These are phyloP conservation scores for Metarhizium rileyi DNA, from an alignment of 2,329 filamentous ascomycete genomes.

Conservation along the genomic window DNA sequence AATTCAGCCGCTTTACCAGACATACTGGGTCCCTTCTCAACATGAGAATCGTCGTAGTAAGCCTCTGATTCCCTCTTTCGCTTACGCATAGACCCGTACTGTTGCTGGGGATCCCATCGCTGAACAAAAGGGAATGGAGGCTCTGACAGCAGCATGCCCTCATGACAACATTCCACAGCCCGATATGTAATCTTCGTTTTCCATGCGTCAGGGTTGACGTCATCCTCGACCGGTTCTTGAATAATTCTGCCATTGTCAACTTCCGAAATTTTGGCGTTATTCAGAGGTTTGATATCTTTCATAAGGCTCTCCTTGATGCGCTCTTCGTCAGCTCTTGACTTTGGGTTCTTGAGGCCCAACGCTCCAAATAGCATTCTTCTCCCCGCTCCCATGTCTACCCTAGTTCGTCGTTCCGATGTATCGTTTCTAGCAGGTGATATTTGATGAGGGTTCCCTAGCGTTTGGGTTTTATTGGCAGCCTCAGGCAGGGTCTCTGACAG, in stretches of 20 bases:
- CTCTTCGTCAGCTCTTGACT: conserved; percentile 58
- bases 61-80: conserved; percentile 37
- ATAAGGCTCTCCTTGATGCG: conserved; percentile 50
- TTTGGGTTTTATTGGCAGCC: neutral
- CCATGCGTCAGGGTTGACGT: conserved; percentile 55
- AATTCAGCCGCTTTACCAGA: conserved; percentile 20
- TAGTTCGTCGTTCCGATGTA: conserved; percentile 4
- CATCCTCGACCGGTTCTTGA: conserved; percentile 11
- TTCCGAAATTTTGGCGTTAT: conserved; percentile 24
- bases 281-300: conserved; percentile 36
- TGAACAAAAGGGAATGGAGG: conserved; percentile 88
- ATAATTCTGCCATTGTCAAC: conserved; percentile 4
- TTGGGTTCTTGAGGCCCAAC: conserved; percentile 59
- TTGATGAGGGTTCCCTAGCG: neutral
- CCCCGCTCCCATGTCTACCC: conserved; percentile 45
- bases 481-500: conserved; percentile 13
- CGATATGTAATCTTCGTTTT: conserved; percentile 61
- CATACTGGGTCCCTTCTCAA: conserved; percentile 17
- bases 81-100: conserved; percentile 32
- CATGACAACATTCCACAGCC: conserved; percentile 77
- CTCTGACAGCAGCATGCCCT: conserved; percentile 56
- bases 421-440: neutral
- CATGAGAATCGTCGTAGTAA: conserved; percentile 19
- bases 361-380: conserved; percentile 63
- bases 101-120: conserved; percentile 74